Base-by-base conservation (phyloP, 495 filamentous ascomycete genomes). In the Talaromyces adpressus region DNA sequence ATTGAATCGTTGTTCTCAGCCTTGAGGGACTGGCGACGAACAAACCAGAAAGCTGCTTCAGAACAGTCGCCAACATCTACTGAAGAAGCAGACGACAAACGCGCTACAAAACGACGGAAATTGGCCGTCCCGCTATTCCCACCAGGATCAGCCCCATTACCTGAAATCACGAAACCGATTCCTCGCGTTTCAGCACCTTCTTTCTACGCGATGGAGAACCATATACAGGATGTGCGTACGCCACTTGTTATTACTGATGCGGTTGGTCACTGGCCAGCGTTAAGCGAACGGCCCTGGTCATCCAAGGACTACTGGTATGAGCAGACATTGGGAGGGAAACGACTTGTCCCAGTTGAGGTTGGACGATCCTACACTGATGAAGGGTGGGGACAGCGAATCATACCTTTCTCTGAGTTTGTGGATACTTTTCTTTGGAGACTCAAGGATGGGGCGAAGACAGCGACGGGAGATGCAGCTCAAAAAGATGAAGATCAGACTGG, bases 331-430 rank as follows among this genome's bases (percentile, higher is more conserved):
- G 79, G 76, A 9, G 94, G 95, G 1, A 80, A 85, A 25, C 81
- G 94, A 47, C 82, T 96, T 2, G 87, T 98, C 1, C 94, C 94
- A 0, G 81, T 98, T 14, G 94, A 99, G 71, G 70, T 96, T n/a
- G 94, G 94, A 6, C 78, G 90, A 56, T 91, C 86, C 65, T 99
- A 99, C 67, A 93, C 91, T 7, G 90, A 94, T 64, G 84, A 83
- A 22, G 87, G 80, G 14, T 99, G 95, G 94, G 87, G 88, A 0
- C 94, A 99, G 71, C 82, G 82, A 63, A 87, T 98, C 36, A 82
- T 97, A 12, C 73, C 85, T 3, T 95, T 98, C 63, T 73, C 76
- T 49, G 81, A 90, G 11, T 96, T 97, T 67, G 70, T 95, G 36
- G 68, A 77, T n/a, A 68, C 71, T 12, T 86, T 87, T 66, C 77